These are phyloP conservation scores for Metschnikowia hibisci DNA, from an alignment of 805 yeast genomes.

Conservation along the genomic window DNA sequence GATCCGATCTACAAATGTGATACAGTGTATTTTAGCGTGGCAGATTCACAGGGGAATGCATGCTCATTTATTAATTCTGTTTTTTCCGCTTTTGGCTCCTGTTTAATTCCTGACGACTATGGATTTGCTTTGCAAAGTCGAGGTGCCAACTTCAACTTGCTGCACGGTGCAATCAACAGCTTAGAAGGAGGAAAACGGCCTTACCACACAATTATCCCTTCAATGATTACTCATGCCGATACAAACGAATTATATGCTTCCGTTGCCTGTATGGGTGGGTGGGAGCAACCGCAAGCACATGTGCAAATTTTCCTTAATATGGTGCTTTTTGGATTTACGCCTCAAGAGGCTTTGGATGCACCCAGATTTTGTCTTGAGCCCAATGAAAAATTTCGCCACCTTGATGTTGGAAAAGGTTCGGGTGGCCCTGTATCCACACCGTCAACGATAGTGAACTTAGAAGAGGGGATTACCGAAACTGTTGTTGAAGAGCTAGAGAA, in stretches of 20 bases:
- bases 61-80: constrained; percentile 78
- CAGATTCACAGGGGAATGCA: constrained; percentile 33
- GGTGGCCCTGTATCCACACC: constrained; percentile 62
- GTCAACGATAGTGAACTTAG: constrained; percentile 57
- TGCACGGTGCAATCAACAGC: constrained; percentile 53
- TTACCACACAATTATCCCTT: constrained; percentile 82
- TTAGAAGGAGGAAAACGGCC: constrained; percentile 69
- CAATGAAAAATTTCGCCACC: constrained; percentile 34
- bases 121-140: constrained; percentile 76
- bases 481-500: constrained; percentile 43
- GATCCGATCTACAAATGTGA: constrained; percentile 16
- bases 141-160: constrained; percentile 69
- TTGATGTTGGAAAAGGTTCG: constrained; percentile 55
- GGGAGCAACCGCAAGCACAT: constrained; percentile 83
- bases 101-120: constrained; percentile 56
- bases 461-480: constrained; percentile 54
- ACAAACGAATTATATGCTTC: constrained; percentile 50
- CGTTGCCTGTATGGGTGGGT: constrained; percentile 86
- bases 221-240: constrained; percentile 54
- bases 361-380: constrained; percentile 69
- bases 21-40: constrained; percentile 16
- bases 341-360: constrained; percentile 72
- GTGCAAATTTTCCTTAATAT: constrained; percentile 71
- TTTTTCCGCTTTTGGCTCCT: constrained; percentile 65
- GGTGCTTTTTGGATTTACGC: constrained; percentile 56